Evolutionary conservation across 139 green algal species (phyloP), one percentile per base, ranked within the genome.

Genomic region (Chlamydomonas sphaeroides): DNA sequence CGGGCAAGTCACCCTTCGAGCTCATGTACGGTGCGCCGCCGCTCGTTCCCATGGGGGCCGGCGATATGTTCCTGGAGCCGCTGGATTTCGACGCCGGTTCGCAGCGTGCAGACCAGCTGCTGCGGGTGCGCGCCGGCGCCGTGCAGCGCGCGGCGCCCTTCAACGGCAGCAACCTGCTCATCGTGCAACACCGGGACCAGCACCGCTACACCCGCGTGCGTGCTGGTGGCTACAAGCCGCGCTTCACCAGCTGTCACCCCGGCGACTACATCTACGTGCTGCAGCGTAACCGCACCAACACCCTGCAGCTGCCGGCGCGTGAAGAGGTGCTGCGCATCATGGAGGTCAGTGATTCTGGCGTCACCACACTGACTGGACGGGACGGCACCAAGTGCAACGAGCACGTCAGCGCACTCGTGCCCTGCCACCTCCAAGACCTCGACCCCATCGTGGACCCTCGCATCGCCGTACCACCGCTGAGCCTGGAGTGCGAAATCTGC

Each of bases 111-210:
- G n/a, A n/a, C n/a, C n/a, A n/a, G n/a, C n/a, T n/a, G n/a, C n/a
- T n/a, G n/a, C n/a, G n/a, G n/a, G n/a, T n/a, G n/a, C n/a, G n/a
- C n/a, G n/a, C n/a, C n/a, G n/a, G n/a, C n/a, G n/a, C n/a, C n/a
- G n/a, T n/a, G n/a, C n/a, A n/a, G n/a, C n/a, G n/a, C n/a, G n/a
- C n/a, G n/a, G n/a, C n/a, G n/a, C n/a, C n/a, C n/a, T n/a, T n/a
- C n/a, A n/a, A 71, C 17, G 65, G 36, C 23, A 15, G 77, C 5
- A 79, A 88, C 56, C 35, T 88, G 25, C 39, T 45, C 39, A 88
- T 85, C 48, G 69, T 78, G 0, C 84, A 88, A 66, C 78, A 85
- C 53, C 23, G 84, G 0, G 84, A 88, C 53, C 59, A 17, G 0
- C 68, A 65, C 35, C 62, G 77, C 2, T 88, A 88, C 38, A 35